Base-by-base conservation (phyloP, 257 asterid species). In the Thymus mandschuricus region DNA sequence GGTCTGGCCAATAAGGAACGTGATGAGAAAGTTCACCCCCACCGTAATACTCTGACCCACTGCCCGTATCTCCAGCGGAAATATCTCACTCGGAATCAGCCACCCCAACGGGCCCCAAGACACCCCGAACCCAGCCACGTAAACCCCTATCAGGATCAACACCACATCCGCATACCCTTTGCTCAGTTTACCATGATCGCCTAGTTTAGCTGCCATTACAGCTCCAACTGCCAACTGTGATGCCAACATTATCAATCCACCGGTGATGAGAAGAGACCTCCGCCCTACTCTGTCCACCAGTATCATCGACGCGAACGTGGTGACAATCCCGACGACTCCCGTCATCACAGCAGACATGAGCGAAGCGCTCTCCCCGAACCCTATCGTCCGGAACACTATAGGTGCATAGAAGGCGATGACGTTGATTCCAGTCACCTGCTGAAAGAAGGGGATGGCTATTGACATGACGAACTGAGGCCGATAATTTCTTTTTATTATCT, bases 61-160 rank as follows among this genome's bases (percentile, higher is more conserved):
- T 0, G 96, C 86, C 6, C 97, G 45, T 46, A 89, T 77, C 69
- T 89, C 96, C 76, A 92, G 15, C 2, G 93, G 96, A 31, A 88
- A 92, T 1, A 88, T 89, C 59, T 92, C 96, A 58, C 96, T 89
- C 3, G 96, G 89, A 55, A 92, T 80, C 34, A 89, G 45, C 98
- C 96, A 89, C 48, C 96, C 96, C 60, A 92, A 66, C 1, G 94
- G 96, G 1, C 98, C 96, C 96, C 98, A 92, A 9, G 98, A 92
- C 60, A 87, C 67, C 5, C 92, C 92, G 44, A 87, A 89, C 1
- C 92, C 92, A 1, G 96, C 91, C 1, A 87, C 89, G 57, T 89
- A 89, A 1, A 72, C 61, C 41, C 92, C 86, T 2, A 88, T 85
- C 57, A 90, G n/a, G 5, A 83, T 48, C 76, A 92, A 9, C 43